Evolutionary conservation across 2,329 filamentous ascomycete genomes (phyloP), one percentile per base, ranked within the genome.

Genomic region (Tolypocladium pustulatum): DNA sequence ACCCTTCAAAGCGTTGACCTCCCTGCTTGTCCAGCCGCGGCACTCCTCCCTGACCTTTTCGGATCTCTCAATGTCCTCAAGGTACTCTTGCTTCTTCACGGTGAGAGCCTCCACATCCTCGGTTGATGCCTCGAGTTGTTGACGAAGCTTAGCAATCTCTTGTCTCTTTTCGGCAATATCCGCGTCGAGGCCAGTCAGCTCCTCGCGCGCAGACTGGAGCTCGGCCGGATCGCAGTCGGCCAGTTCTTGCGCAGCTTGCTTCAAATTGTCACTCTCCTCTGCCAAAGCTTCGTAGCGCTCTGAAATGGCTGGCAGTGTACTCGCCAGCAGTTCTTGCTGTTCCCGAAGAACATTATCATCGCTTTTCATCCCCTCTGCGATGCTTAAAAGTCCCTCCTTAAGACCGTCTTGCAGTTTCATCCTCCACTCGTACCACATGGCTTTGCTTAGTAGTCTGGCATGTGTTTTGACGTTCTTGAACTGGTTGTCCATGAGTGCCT

Each of bases 391-490:
- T 4, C 90, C 92, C 65, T 91, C 86, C 68, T 89, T 91, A 41
- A 99, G 80, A 22, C 90, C 89, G 62, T 87, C 75, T 58, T 91
- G 86, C 30, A 97, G 81, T 67, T 94, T 93, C 80, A 90, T 93
- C 46, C 94, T 87, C 94, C 94, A 99, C 68, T 93, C 89, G 71
- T 99, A 99, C 94, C 94, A 99, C 78, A 94, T 92, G 59, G 90
- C 91, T 70, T 97, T 97, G 75, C 93, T 97, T 56, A 92, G 78
- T 17, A 97, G 80, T 32, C 94, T 84, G 20, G 93, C 91, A 71
- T 96, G 89, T 0, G 91, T 92, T 77, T 97, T 97, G 72, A 96
- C 89, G 68, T 97, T 97, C 72, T 96, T 94, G 78, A 99, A 94
- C 69, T 97, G 92, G 64, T 90, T 94, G 75, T 99, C 93, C 87